Percentiles rank a stretch among this genome's conserved stretches.
Evolutionary conservation across 2,329 filamentous ascomycete species (phyloP).

Genomic region (Penicillium occitanis): DNA sequence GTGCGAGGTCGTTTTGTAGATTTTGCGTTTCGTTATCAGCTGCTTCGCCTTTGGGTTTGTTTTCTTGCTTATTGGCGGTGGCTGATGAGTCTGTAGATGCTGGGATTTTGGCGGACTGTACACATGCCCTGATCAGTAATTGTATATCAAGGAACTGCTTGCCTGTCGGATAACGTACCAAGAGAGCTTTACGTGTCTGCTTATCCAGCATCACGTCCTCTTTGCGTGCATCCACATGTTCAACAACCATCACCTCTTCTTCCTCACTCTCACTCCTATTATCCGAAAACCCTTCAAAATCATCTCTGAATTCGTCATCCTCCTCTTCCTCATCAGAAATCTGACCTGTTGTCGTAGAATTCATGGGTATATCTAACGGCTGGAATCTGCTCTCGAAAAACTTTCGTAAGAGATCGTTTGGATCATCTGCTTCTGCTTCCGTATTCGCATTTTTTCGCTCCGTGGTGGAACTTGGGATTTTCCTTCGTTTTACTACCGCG

Average conservation of each 20-base stretch:
- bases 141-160: background rate
- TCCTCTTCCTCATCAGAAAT: conserved; percentile 29
- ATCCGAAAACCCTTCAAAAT: conserved; percentile 18
- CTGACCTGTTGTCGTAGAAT: conserved; percentile 10
- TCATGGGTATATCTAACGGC: conserved; percentile 53
- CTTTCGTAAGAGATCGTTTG: conserved; percentile 73
- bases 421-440: conserved; percentile 47
- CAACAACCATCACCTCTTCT: conserved; percentile 59
- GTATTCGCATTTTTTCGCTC: conserved; percentile 24
- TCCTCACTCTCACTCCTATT: conserved; percentile 46
- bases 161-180: conserved; percentile 53
- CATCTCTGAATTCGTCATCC: conserved; percentile 46
- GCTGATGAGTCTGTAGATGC: conserved; percentile 32
- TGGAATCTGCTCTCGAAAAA: conserved; percentile 89
- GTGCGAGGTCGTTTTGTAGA: conserved; percentile 85
- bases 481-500: conserved; percentile 15
- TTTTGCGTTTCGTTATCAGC: conserved; percentile 64
- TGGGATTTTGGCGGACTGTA: conserved; percentile 50
- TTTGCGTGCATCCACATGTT: conserved; percentile 54
- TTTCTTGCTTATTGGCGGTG: conserved; percentile 24
- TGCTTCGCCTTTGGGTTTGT: conserved; percentile 36
- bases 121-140: conserved; percentile 22
- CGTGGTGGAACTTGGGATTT: conserved; percentile 5
- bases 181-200: conserved; percentile 73
- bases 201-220: conserved; percentile 57